A percentile compares a stretch with the other conserved stretches of the same genome.
Evolutionary conservation across 257 asterid species (phyloP).

Genomic region (Gentiana dahurica): DNA sequence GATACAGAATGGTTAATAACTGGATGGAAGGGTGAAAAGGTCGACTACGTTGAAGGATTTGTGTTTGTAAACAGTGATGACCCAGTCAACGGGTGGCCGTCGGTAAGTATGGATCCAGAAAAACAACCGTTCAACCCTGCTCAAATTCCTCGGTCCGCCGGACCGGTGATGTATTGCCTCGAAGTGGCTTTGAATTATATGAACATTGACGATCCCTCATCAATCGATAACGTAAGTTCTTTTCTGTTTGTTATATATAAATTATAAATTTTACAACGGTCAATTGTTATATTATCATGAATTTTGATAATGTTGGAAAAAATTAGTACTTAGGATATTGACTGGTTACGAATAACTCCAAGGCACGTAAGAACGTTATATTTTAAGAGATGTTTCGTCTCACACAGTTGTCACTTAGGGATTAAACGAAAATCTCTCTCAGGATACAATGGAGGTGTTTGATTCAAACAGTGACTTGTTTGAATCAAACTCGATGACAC

Average conservation of each 20-base stretch:
- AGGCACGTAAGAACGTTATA: too few species aligned
- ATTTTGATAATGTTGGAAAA: too few species aligned
- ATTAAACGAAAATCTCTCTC: too few species aligned
- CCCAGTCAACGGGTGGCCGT: constrained; percentile 77
- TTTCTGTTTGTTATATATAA: neutral
- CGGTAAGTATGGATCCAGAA: constrained; percentile 40
- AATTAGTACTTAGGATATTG: too few species aligned
- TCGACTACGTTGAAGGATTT: constrained; percentile 86
- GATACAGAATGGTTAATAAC: constrained; percentile 71
- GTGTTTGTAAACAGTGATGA: constrained; percentile 67
- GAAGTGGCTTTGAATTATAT: constrained; percentile 68
- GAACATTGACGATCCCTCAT: constrained; percentile 24
- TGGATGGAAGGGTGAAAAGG: constrained; percentile 26
- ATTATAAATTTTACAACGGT: neutral
- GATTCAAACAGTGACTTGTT: too few species aligned
- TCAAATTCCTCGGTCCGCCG: constrained; percentile 30
- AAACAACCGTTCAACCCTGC: constrained; percentile 43
- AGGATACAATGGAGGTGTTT: too few species aligned
- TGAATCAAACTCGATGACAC: too few species aligned
- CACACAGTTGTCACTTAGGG: too few species aligned
- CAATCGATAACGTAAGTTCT: constrained; percentile 42
- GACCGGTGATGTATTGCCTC: constrained; percentile 78
- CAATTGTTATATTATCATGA: too few species aligned
- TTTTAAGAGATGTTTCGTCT: too few species aligned
- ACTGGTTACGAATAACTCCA: too few species aligned